Percentiles rank a stretch among this genome's conserved stretches.
These are phyloP conservation scores for Austroboletus sp. DNA, from an alignment of 1,284 basidiomycete genomes.

Conservation along the genomic window DNA sequence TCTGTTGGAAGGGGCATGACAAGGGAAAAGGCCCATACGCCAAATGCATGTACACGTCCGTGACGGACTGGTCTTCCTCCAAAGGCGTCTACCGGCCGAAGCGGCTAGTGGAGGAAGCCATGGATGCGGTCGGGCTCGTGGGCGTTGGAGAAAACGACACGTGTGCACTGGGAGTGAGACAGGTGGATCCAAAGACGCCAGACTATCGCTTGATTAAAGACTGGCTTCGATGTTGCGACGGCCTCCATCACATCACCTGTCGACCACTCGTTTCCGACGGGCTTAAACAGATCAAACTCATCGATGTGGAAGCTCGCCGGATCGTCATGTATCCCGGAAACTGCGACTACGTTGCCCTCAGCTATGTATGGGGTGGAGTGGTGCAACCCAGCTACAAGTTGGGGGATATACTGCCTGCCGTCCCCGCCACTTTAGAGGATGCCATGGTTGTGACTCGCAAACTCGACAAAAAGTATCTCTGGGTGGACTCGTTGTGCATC, in stretches of 20 bases:
- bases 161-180: conserved; percentile 3
- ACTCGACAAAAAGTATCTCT: conserved; percentile 16
- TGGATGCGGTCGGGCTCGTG: conserved; percentile 8
- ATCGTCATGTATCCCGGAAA: conserved; percentile 6
- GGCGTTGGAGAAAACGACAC: neutral
- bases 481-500: conserved; percentile 21
- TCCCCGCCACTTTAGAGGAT: conserved; percentile 18
- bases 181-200: conserved; percentile 1
- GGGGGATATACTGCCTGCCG: conserved; percentile 2
- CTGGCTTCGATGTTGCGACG: conserved; percentile 10
- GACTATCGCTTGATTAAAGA: conserved; percentile 8
- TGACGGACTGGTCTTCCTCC: neutral
- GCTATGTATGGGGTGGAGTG: conserved; percentile 23
- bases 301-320: conserved; percentile 10
- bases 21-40: conserved; percentile 8
- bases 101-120: neutral
- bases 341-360: conserved; percentile 16
- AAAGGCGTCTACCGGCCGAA: neutral
- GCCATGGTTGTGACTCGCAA: conserved; percentile 10
- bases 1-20: conserved; percentile 1
- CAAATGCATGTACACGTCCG: conserved; percentile 10
- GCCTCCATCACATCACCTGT: conserved; percentile 7
- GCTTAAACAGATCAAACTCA: conserved; percentile 10
- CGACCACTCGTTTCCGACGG: conserved; percentile 3
- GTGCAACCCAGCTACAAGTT: conserved; percentile 6